These are phyloP conservation scores for Phytomonas serpens DNA, from an alignment of 208 protist genomes.

Conservation along the genomic window DNA sequence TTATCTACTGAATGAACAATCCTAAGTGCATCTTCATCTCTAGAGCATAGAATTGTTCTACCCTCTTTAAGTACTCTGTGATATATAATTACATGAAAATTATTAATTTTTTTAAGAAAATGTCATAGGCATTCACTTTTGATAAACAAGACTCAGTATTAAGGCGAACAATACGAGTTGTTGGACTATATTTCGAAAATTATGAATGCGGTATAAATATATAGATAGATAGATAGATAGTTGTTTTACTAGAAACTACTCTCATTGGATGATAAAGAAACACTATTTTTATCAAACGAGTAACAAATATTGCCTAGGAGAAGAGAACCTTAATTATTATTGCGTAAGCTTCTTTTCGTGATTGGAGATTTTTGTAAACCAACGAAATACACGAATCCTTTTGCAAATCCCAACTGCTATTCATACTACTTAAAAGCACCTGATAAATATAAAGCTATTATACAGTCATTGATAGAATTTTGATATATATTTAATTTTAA, in stretches of 20 bases:
- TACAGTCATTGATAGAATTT: background rate
- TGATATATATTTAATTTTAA: background rate
- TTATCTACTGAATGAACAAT: background rate
- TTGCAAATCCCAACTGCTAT: too few species aligned
- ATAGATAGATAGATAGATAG: conserved; percentile 6
- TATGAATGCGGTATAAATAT: conserved; percentile 11
- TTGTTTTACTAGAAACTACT: background rate
- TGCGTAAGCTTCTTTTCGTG: too few species aligned
- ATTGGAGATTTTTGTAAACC: too few species aligned
- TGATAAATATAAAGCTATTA: too few species aligned
- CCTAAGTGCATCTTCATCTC: background rate
- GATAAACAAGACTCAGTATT: conserved; percentile 11
- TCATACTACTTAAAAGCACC: too few species aligned
- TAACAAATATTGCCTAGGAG: too few species aligned
- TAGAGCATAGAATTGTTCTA: background rate
- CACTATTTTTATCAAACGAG: background rate
- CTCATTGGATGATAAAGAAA: conserved; percentile 6
- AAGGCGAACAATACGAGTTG: conserved; percentile 9
- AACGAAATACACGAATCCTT: too few species aligned
- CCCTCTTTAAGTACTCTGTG: background rate
- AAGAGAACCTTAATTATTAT: too few species aligned
- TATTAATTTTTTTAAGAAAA: conserved; percentile 25
- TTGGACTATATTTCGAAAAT: conserved; percentile 9
- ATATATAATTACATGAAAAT: conserved; percentile 23
- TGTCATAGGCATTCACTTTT: conserved; percentile 21